Percentiles rank a stretch among this genome's conserved stretches.
phyloP scores from a whole-genome alignment of 805 yeast species.

The Yarrowia sp. region DNA sequence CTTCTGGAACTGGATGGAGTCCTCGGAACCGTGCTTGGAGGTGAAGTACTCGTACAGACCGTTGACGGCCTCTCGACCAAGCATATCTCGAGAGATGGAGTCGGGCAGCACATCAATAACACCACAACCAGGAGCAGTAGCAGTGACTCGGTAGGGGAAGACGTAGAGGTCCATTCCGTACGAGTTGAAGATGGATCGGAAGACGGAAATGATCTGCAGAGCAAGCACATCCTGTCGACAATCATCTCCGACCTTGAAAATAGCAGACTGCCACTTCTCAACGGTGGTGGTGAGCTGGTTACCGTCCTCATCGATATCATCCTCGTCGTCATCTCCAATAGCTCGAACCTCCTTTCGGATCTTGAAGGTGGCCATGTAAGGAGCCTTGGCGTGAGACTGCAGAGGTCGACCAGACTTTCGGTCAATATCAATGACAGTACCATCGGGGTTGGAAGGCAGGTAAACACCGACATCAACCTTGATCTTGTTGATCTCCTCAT shows the following conservation, averaged over 20 bases:
- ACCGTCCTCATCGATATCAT: slow-evolving; percentile 31
- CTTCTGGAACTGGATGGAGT: slow-evolving; percentile 80
- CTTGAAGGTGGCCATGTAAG: slow-evolving; percentile 93
- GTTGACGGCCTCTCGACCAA: slow-evolving; percentile 97
- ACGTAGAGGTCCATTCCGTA: slow-evolving; percentile 88
- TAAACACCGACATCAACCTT: slow-evolving; percentile 78
- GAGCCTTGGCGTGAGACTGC: slow-evolving; percentile 98
- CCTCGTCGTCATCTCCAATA: slow-evolving; percentile 36
- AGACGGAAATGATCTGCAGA: slow-evolving; percentile 83
- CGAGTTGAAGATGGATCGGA: slow-evolving; percentile 84
- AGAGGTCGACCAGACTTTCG: slow-evolving; percentile 89
- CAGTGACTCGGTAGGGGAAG: slow-evolving; percentile 92
- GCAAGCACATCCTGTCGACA: slow-evolving; percentile 97
- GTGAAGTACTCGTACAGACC: slow-evolving; percentile 90
- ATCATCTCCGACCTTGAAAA: slow-evolving; percentile 98
- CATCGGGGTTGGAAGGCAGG: slow-evolving; percentile 95
- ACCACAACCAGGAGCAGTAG: slow-evolving; percentile 99
- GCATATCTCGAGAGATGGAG: slow-evolving; percentile 94
- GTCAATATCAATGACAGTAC: slow-evolving; percentile 86
- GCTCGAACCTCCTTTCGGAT: slow-evolving; percentile 59
- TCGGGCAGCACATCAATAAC: slow-evolving; percentile 96
- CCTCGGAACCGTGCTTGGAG: slow-evolving; percentile 93
- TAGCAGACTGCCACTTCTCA: slow-evolving; percentile 89
- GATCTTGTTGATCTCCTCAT: slow-evolving; percentile 86
- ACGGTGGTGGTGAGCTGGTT: slow-evolving; percentile 38